Conservation (phyloP, 768 basidiomycete species). For the Termitomyces heimii region DNA sequence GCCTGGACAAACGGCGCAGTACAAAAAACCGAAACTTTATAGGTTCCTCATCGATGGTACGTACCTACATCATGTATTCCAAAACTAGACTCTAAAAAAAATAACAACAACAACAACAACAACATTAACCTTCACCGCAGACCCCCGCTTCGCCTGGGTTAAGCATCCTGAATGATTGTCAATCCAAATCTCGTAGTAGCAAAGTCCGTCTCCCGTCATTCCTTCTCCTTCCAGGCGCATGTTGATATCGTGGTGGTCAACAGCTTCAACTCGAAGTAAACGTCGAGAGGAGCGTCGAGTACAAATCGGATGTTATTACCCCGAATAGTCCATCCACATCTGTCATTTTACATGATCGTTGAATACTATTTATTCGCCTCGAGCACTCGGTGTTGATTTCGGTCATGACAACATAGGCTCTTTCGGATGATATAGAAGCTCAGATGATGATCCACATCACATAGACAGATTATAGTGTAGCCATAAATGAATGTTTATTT, state of each 20-base stretch:
- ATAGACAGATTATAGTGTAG: neutral
- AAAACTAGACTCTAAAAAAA: too few relatives aligned
- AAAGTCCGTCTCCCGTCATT: neutral
- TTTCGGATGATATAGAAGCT: neutral
- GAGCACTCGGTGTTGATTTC: too few relatives aligned
- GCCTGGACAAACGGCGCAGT: conserved; percentile 3
- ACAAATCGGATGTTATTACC: neutral
- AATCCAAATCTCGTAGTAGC: neutral
- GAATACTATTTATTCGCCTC: too few relatives aligned
- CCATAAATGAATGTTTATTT: neutral
- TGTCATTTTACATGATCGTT: neutral
- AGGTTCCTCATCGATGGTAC: neutral
- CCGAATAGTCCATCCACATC: neutral
- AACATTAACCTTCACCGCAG: neutral
- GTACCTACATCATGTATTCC: too few relatives aligned
- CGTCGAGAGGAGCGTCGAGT: conserved; percentile 11
- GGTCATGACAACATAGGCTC: neutral
- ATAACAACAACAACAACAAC: too few relatives aligned
- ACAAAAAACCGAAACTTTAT: neutral
- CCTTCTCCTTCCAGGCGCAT: neutral
- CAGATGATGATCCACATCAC: neutral
- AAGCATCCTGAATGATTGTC: neutral
- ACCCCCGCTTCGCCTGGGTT: neutral
- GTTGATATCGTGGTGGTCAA: neutral
- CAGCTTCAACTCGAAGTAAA: conserved; percentile 9